These are phyloP conservation scores for Mycena alexandri DNA, from an alignment of 768 basidiomycete species.

Conservation along the genomic window DNA sequence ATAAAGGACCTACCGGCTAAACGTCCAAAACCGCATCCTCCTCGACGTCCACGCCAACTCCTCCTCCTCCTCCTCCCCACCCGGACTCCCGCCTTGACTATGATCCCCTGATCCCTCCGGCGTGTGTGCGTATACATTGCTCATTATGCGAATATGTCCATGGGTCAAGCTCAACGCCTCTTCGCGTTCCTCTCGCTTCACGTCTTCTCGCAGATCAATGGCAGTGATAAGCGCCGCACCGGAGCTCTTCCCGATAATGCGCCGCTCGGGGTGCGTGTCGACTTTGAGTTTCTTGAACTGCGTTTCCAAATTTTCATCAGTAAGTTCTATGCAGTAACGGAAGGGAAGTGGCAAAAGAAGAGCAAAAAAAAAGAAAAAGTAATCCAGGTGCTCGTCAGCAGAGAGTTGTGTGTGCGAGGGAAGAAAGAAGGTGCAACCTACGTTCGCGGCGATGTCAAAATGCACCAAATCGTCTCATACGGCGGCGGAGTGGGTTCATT, in stretches of 20 bases:
- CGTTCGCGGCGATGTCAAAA: slow-evolving; percentile 18
- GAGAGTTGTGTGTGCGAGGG: too few relatives aligned
- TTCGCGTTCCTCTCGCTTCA: slow-evolving; percentile 8
- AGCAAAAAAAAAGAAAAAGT: too few relatives aligned
- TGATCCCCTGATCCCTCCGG: too few relatives aligned
- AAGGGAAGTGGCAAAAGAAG: too few relatives aligned
- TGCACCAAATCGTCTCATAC: slow-evolving; percentile 27
- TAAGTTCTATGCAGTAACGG: too few relatives aligned
- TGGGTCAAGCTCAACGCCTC: too few relatives aligned
- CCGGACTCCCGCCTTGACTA: too few relatives aligned
- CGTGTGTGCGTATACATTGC: not conserved
- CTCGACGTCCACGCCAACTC: slow-evolving; percentile 15
- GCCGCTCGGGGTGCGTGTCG: not conserved
- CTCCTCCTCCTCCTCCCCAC: too few relatives aligned
- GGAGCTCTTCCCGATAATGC: slow-evolving; percentile 25
- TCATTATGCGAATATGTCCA: too few relatives aligned
- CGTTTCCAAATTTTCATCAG: too few relatives aligned
- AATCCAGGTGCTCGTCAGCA: too few relatives aligned
- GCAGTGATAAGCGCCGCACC: slow-evolving; percentile 15
- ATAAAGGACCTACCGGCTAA: not conserved
- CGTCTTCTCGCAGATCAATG: slow-evolving; percentile 22
- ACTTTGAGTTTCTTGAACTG: slow-evolving; percentile 14
- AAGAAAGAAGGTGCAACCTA: not conserved
- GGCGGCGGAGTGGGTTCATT: slow-evolving; percentile 22
- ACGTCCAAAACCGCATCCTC: slow-evolving; percentile 17